Base-by-base conservation (phyloP, 2,329 filamentous ascomycete species). In the Xylariaceae sp. region DNA sequence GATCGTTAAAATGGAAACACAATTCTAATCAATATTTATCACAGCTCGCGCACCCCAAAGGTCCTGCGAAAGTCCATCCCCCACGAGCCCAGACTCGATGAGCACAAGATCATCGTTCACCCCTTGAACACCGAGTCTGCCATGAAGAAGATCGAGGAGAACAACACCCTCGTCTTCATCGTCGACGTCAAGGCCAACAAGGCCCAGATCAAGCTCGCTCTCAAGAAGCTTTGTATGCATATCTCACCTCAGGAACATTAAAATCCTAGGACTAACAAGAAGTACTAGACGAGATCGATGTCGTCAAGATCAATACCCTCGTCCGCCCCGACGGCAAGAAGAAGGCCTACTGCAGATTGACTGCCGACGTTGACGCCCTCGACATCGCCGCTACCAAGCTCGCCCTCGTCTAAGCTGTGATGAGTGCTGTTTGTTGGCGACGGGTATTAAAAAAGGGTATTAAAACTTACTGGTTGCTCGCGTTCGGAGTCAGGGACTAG, bases 81-180 rank as follows among this genome's bases (percentile, higher is more conserved):
- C 65, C 86, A 92, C 72, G 81, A 82, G 69, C 86, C 91, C 63
- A 87, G 90, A 64, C 88, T 98, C 67, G 93, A 98, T 77, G 88
- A 92, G 77, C 88, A 91, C 83, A 96, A 95, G 85, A 81, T 97
- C 72, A 86, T 98, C 73, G 80, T 97, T 69, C 89, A 96, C 84
- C 93, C 93, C 60, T 83, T 98, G 69, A 98, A 98, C 86, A 98
- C 93, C 52, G 93, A 98, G 86, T 93, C 86, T 68, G 93, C 94
- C 67, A 97, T 98, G 92, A 98, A 98, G 89, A 96, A 96, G 87
- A 96, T 98, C 64, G 93, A 98, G 82, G 93, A 98, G 86, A 91
- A 98, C 85, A 98, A 98, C 84, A 98, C 93, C 61, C 84, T 98
- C 42, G 46, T 51, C n/a, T 96, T 96, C 82, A 95, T 95, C 64